These are phyloP conservation scores for Penicillium hordei DNA, from an alignment of 2,329 filamentous ascomycete species.

Conservation along the genomic window DNA sequence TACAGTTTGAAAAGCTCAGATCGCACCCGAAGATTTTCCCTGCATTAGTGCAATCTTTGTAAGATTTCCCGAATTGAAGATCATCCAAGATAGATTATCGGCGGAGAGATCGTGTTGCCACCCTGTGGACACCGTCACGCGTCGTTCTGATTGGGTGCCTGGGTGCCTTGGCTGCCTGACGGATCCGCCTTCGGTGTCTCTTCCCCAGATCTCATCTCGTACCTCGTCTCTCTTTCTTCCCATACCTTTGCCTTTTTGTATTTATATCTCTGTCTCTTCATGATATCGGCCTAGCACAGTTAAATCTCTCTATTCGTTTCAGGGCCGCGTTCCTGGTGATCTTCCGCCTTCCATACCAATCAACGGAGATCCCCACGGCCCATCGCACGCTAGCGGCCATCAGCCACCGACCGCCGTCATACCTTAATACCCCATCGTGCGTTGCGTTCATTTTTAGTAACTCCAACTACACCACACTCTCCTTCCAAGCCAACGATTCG, in stretches of 20 bases:
- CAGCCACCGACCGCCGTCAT: constrained; percentile 21
- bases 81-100: background rate
- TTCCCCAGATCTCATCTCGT: constrained; percentile 9
- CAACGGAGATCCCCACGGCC: constrained; percentile 21
- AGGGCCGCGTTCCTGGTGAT: constrained; percentile 16
- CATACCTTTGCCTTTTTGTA: background rate
- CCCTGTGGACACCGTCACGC: constrained; percentile 3
- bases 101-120: background rate
- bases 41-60: background rate
- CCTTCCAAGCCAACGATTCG: background rate
- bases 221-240: background rate
- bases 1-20: background rate
- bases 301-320: background rate
- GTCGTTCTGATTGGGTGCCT: constrained; percentile 8
- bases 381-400: constrained; percentile 14
- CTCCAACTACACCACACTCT: background rate
- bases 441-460: constrained; percentile 11
- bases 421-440: constrained; percentile 14
- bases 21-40: background rate
- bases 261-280: background rate
- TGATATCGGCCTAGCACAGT: background rate
- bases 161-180: constrained; percentile 10
- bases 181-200: constrained; percentile 4
- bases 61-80: background rate
- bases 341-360: constrained; percentile 16